These are phyloP conservation scores for Taphrina pruni DNA, from an alignment of 1,139 yeast genomes.

Conservation along the genomic window DNA sequence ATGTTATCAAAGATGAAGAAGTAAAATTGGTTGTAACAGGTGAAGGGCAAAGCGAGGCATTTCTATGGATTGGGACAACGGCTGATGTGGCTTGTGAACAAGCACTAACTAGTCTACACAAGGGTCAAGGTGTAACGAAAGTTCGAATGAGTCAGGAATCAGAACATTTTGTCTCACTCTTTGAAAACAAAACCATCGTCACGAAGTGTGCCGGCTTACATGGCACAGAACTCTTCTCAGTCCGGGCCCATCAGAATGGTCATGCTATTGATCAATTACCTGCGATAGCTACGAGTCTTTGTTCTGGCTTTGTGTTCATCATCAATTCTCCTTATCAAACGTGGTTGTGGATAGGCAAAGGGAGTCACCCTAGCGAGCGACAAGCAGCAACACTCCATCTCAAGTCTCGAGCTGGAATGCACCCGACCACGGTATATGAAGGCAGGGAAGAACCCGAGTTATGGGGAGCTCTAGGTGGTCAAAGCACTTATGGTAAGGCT, in stretches of 20 bases:
- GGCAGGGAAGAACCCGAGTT: conserved; percentile 13
- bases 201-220: background rate
- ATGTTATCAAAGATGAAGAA: conserved; percentile 5
- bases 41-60: background rate
- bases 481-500: conserved; percentile 17
- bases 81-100: background rate
- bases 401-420: background rate
- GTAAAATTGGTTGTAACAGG: background rate
- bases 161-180: background rate
- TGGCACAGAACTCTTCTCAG: conserved; percentile 10
- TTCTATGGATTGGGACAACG: conserved; percentile 6
- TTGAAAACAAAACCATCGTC: background rate
- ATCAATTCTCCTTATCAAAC: background rate
- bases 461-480: conserved; percentile 30
- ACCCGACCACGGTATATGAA: conserved; percentile 4
- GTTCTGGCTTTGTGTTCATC: conserved; percentile 31
- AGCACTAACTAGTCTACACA: background rate
- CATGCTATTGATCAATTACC: conserved; percentile 20
- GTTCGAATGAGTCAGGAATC: conserved; percentile 8
- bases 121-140: background rate
- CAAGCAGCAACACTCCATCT: conserved; percentile 16
- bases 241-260: conserved; percentile 9
- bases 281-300: conserved; percentile 8
- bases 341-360: conserved; percentile 28
- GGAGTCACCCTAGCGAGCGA: conserved; percentile 17